Base-by-base conservation (phyloP, 192 early-diverging fungal genomes). In the Coemansia sp. region DNA sequence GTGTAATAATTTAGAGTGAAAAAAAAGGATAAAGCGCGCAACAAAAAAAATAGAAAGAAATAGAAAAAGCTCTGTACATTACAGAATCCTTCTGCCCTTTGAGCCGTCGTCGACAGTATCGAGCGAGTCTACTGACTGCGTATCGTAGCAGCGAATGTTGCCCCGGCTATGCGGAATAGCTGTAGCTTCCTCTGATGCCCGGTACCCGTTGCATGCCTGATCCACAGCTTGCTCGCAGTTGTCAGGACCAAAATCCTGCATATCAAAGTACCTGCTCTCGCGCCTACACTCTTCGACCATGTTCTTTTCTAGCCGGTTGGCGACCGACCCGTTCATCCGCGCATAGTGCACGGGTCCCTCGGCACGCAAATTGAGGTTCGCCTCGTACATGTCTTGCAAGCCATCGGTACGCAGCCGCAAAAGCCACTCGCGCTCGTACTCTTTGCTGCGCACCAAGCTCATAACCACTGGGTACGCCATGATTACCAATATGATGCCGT, bases 391-490 rank as follows among this genome's bases (percentile, higher is more conserved):
- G 25, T 46, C 45, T 29, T 66, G 59, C 19, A 66, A 39, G 19
- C 66, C 72, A 23, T 73, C 72, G 0, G 55, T 67, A 1, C 60
- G 45, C 19, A 73, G 38, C 0, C 48, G 53, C 17, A 58, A 12
- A 4, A 73, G 72, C 72, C 72, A 73, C 27, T 73, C 51, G 38
- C 38, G 34, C 60, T 73, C 72, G 42, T 73, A 73, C 38, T 73
- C 61, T n/a, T 46, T 27, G 19, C 19, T 29, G 41, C 38, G 36
- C n/a, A 67, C 37, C 8, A 73, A 34, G 51, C 72, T 57, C 41
- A 51, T 73, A 27, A 68, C 23, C 3, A 73, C 66, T 0, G 72
- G 72, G 23, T 67, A 63, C 10, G 50, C 66, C 5, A 73, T 63
- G n/a, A 73, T 67, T 0, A 73, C 17, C 53, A 59, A 23, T 10